phyloP scores from a whole-genome alignment of 345 rosid species.

The Arabis alpina region DNA sequence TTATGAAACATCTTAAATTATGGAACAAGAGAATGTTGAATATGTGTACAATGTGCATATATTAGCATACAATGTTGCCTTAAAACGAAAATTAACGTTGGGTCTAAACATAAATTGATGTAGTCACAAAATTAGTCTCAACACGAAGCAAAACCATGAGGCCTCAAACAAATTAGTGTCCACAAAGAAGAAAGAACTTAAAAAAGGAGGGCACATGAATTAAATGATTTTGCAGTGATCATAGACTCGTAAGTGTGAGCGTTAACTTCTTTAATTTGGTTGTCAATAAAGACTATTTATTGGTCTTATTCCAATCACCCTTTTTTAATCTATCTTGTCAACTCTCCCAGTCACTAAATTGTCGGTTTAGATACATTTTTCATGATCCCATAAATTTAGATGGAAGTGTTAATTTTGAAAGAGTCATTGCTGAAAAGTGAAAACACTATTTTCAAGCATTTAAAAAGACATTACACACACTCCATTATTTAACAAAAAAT shows the following conservation, averaged over 20 bases:
- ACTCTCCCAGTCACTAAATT: constrained; percentile 33
- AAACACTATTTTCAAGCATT: no score
- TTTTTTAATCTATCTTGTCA: constrained; percentile 7
- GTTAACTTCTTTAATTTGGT: constrained; percentile 33
- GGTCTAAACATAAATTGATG: background rate
- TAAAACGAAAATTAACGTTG: background rate
- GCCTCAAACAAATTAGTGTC: background rate
- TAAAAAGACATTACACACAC: no score
- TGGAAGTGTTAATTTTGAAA: background rate
- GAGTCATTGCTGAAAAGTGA: background rate
- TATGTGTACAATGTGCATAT: background rate
- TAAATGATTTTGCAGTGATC: constrained; percentile 33
- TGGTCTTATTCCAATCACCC: constrained; percentile 30
- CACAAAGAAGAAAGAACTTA: background rate
- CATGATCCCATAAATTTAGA: background rate
- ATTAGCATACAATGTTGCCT: background rate
- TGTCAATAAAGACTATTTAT: constrained; percentile 37
- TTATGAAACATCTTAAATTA: no score
- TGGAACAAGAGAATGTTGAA: background rate
- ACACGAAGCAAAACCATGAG: no score
- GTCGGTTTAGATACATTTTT: constrained; percentile 30
- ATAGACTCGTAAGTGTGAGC: constrained; percentile 21
- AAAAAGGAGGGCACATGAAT: constrained; percentile 31
- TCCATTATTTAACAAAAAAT: no score
- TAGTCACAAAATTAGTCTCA: background rate